These are phyloP conservation scores for Astragalus glycyphyllos DNA, from an alignment of 306 rosid species.

Conservation along the genomic window DNA sequence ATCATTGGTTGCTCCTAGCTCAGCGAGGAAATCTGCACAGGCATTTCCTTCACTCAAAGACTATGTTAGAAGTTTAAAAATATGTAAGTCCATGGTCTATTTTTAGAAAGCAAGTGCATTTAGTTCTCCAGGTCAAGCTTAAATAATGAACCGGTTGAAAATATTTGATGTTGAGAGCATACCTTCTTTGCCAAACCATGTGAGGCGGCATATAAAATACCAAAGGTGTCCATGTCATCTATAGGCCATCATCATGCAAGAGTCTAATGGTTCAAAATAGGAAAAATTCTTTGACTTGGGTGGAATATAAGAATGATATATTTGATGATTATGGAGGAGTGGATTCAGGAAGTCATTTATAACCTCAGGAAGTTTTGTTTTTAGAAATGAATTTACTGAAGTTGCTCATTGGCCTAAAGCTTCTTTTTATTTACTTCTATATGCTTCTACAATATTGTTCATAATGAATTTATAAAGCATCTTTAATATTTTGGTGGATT, in stretches of 20 bases:
- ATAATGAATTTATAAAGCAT: too few species aligned
- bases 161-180: conserved; percentile 24
- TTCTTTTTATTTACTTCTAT: too few species aligned
- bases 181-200: conserved; percentile 42
- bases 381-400: too few species aligned
- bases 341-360: conserved; percentile 93
- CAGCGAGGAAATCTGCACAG: too few species aligned
- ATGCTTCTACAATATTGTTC: too few species aligned
- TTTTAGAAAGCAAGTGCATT: conserved; percentile 87
- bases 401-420: too few species aligned
- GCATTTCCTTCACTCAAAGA: too few species aligned
- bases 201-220: conserved; percentile 43
- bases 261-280: conserved; percentile 74
- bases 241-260: conserved; percentile 80
- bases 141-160: conserved; percentile 49
- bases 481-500: too few species aligned
- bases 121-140: conserved; percentile 81
- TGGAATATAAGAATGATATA: conserved; percentile 77
- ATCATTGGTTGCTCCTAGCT: too few species aligned
- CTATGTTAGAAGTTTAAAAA: too few species aligned
- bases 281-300: conserved; percentile 71
- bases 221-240: conserved; percentile 53
- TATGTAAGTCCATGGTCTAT: conserved; percentile 62
- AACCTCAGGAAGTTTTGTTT: conserved; percentile 63
- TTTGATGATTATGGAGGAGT: conserved; percentile 87